Base-by-base conservation (phyloP, 805 yeast genomes). In the Kodamaea sagamina region DNA sequence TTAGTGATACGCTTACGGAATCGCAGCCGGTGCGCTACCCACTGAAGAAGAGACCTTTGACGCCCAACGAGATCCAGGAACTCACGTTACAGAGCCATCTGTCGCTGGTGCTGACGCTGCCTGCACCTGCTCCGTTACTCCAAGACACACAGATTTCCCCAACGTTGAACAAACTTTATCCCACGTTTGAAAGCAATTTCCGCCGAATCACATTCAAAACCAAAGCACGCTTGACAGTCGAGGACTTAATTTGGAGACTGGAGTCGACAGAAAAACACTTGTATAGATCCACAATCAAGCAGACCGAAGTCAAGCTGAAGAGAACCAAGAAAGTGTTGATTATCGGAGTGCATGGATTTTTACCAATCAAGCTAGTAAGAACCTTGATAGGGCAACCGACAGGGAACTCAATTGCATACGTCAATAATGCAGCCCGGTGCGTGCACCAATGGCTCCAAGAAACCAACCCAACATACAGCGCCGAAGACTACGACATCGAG, bases 361-460 rank as follows among this genome's bases (percentile, higher is more conserved):
- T 69, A 21, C 76, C 76, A 6, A 61, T 59, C 12, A 69, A 70
- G 44, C 53, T 70, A 44, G 72, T 68, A 5, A 55, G 58, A 29
- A 58, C 67, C 3, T 44, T 63, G 19, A 60, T 71, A 10, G 71
- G 71, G 1, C 69, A 63, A 38, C 49, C 61, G 24, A 68, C 71
- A 1, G 74, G 75, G 1, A 67, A 49, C 43, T 61, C 74, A 4
- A 47, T 52, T 10, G 49, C 50, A 18, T 53, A 61, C 26, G 62
- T 63, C 6, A 54, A 56, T 27, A 50, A 51, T 21, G 70, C 73
- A 4, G 53, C 62, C 9, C 51, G 49, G 22, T 62, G 67, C 3
- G 49, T 68, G 2, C 51, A 54, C 15, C 38, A 45, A n/a, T 68
- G 73, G 72, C 36, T 50, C 7, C 38, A 34, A 5, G 46, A 46